Evolutionary conservation across 129 eudicot genomes (phyloP).

Genomic region (Flaveria linearis): DNA sequence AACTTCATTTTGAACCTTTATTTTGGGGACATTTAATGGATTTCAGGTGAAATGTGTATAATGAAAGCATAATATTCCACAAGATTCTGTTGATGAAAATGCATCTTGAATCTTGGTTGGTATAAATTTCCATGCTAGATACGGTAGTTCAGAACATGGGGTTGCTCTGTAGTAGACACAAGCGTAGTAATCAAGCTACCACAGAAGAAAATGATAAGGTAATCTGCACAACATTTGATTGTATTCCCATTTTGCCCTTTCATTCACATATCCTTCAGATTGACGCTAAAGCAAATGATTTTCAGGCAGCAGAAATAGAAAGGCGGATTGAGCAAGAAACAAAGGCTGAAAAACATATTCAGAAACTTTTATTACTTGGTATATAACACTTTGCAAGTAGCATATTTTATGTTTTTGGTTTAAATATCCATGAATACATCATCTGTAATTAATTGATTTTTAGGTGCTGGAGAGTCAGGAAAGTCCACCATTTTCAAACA

Average conservation of each 20-base stretch:
- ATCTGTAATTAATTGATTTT: not conserved
- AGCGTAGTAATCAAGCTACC: conserved; percentile 56
- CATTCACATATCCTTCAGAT: conserved; percentile 4
- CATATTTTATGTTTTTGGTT: conserved; percentile 8
- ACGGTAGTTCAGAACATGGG: conserved; percentile 57
- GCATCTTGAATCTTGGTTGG: conserved; percentile 48
- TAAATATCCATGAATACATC: conserved; percentile 7
- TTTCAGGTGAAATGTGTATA: conserved; percentile 31
- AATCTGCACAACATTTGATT: conserved; percentile 12
- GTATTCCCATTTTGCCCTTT: conserved; percentile 15
- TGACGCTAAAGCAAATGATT: conserved; percentile 2
- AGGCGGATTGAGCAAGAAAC: conserved; percentile 97
- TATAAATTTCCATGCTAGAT: conserved; percentile 47
- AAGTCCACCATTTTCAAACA: conserved; percentile 98
- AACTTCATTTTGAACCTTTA: conserved; percentile 17
- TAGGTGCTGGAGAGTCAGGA: conserved; percentile 98
- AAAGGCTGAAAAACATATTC: conserved; percentile 92
- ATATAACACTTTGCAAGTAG: conserved; percentile 16
- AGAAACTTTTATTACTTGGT: conserved; percentile 92
- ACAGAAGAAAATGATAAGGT: conserved; percentile 83
- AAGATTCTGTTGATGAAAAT: conserved; percentile 29
- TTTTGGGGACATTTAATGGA: conserved; percentile 6
- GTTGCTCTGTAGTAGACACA: conserved; percentile 76
- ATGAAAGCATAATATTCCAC: conserved; percentile 15
- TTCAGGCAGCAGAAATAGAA: conserved; percentile 87